Evolutionary conservation across 1,284 basidiomycete species (phyloP), one percentile per base, ranked within the genome.

Genomic region (Malassezia restricta): DNA sequence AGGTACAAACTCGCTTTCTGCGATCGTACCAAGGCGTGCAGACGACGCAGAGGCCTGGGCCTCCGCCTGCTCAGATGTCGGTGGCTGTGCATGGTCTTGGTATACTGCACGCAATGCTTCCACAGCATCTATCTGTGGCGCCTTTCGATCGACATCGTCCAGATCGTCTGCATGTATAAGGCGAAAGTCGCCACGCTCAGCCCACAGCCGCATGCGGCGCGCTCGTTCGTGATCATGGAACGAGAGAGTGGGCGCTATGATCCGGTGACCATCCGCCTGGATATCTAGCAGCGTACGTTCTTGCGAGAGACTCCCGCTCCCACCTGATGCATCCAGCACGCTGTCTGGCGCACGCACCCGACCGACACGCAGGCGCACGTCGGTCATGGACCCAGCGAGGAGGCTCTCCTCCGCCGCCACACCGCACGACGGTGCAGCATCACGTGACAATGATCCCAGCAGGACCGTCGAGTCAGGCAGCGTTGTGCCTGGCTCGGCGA

Each of bases 151-250:
- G 7, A 20, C 41, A 3, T 40, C 37, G 11, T 40, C 35, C 31
- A 37, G 33, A 15, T 17, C 12, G 11, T 15, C 27, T 1, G 46
- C 52, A 9, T 43, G 46, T 27, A 66, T 57, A 6, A 48, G 40
- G 8, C 57, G 56, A 40, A 66, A 68, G 37, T 68, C 66, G 14
- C 66, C 66, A 1, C 66, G 53, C 49, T 68, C 66, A 6, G 56
- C 53, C 66, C 64, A 66, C 24, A 68, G 43, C 9, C 58, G 50
- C n/a, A 44, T 39, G 2, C 62, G 59, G 20, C 56, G 56, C 11
- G 40, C 49, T 17, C 54, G 48, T 32, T n/a, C 17, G 15, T 9
- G 40, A 8, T 52, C 49, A 11, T 39, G 27, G 7, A 24, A 33
- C 40, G 54, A 37, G 28, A 15, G 11, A 3, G n/a, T 30, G 7